phyloP scores from a whole-genome alignment of 2,329 filamentous ascomycete genomes.

The Eutypella sp. region DNA sequence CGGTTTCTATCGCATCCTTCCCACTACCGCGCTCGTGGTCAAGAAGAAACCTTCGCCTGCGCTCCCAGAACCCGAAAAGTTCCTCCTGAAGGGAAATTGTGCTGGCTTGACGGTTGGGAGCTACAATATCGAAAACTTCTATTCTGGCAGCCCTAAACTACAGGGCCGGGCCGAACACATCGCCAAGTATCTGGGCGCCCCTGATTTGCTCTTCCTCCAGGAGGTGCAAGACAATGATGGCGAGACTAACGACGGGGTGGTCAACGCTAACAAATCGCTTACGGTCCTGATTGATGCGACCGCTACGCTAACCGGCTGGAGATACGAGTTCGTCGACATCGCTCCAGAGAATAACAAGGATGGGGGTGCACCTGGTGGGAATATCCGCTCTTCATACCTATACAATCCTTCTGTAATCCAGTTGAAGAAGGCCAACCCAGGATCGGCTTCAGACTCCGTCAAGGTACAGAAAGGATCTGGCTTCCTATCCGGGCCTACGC shows the following conservation, averaged over 20 bases:
- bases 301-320: slow-evolving; percentile 30
- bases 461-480: slow-evolving; percentile 34
- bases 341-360: slow-evolving; percentile 55
- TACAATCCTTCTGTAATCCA: slow-evolving; percentile 57
- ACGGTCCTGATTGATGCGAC: slow-evolving; percentile 50
- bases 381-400: slow-evolving; percentile 67
- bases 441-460: slow-evolving; percentile 49
- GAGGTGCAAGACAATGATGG: slow-evolving; percentile 67
- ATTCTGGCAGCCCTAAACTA: slow-evolving; percentile 50
- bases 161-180: slow-evolving; percentile 60
- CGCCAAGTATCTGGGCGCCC: slow-evolving; percentile 56
- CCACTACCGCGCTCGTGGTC: slow-evolving; percentile 51
- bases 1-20: slow-evolving; percentile 66
- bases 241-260: slow-evolving; percentile 52
- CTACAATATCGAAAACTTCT: slow-evolving; percentile 69
- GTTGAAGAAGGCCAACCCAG: slow-evolving; percentile 55
- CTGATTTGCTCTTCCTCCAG: slow-evolving; percentile 64
- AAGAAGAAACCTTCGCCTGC: slow-evolving; percentile 37
- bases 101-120: slow-evolving; percentile 57
- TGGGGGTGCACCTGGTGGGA: slow-evolving; percentile 64
- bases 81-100: slow-evolving; percentile 53
- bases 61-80: slow-evolving; percentile 44
- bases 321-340: slow-evolving; percentile 57
- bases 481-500: slow-evolving; percentile 44
- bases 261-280: slow-evolving; percentile 54